Conservation (phyloP, 768 basidiomycete genomes). For the Lactifluus subvellereus region DNA sequence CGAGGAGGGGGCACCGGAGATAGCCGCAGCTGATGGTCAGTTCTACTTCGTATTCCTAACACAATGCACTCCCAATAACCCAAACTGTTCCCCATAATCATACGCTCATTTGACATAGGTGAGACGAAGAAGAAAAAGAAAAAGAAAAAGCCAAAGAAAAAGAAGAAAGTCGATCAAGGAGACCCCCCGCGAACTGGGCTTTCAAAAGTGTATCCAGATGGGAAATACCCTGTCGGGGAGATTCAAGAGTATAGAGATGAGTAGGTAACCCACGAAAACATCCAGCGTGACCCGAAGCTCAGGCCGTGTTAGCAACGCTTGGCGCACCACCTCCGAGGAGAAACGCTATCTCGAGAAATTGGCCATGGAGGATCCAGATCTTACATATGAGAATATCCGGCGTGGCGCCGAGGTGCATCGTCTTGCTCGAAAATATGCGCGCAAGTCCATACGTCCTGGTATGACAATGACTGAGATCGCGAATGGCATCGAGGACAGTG, state of each 20-base stretch:
- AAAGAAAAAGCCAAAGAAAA: slow-evolving; percentile 89
- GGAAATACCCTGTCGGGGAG: slow-evolving; percentile 89
- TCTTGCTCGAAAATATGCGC: slow-evolving; percentile 78
- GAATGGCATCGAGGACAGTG: slow-evolving; percentile 88
- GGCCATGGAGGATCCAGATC: slow-evolving; percentile 71
- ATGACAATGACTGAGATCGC: slow-evolving; percentile 94
- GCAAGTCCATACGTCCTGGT: slow-evolving; percentile 81
- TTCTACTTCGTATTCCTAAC: slow-evolving; percentile 15
- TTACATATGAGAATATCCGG: slow-evolving; percentile 85
- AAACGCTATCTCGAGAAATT: slow-evolving; percentile 76
- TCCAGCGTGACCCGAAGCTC: neutral
- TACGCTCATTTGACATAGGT: slow-evolving; percentile 26
- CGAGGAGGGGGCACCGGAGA: slow-evolving; percentile 31
- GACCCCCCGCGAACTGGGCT: slow-evolving; percentile 89
- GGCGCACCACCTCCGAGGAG: slow-evolving; percentile 88
- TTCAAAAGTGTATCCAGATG: slow-evolving; percentile 81
- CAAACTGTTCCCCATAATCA: neutral
- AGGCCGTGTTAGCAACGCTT: slow-evolving; percentile 60
- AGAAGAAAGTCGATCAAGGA: slow-evolving; percentile 69
- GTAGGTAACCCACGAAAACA: slow-evolving; percentile 43
- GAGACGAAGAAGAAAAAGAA: slow-evolving; percentile 84
- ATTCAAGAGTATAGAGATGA: slow-evolving; percentile 87
- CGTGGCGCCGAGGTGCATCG: slow-evolving; percentile 95
- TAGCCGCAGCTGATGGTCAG: slow-evolving; percentile 30
- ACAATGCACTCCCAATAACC: neutral